Evolutionary conservation across 2,329 filamentous ascomycete species (phyloP).

Genomic region (Ophiocordyceps robertsii): DNA sequence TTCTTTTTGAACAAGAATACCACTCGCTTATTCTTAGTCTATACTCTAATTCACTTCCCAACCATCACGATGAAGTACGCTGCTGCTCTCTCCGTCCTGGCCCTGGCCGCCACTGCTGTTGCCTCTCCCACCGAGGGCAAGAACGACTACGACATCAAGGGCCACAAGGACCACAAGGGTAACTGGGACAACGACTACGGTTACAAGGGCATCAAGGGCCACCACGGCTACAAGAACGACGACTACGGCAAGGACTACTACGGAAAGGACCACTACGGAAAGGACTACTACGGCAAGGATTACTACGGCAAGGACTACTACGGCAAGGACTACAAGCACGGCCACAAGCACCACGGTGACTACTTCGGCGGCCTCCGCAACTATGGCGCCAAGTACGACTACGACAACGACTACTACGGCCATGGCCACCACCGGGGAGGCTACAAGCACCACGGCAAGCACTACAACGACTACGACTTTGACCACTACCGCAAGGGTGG

Average conservation of each 20-base stretch:
- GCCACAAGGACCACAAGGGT: neutral
- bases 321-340: neutral
- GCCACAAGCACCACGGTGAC: neutral
- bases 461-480: neutral
- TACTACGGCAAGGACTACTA: neutral
- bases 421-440: neutral
- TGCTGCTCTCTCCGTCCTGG: conserved; percentile 1
- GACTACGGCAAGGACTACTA: neutral
- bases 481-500: neutral
- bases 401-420: no score
- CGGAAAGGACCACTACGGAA: no score
- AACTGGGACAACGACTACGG: neutral
- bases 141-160: neutral
- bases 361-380: neutral
- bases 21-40: neutral
- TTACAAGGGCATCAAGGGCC: neutral
- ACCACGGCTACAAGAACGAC: neutral
- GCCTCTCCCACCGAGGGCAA: neutral
- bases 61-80: neutral
- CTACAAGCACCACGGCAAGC: neutral
- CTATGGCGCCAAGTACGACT: no score
- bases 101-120: neutral
- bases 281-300: neutral
- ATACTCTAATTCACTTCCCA: neutral
- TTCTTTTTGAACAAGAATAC: neutral